These are phyloP conservation scores for Talaromyces piceae DNA, from an alignment of 2,329 filamentous ascomycete genomes.

Conservation along the genomic window DNA sequence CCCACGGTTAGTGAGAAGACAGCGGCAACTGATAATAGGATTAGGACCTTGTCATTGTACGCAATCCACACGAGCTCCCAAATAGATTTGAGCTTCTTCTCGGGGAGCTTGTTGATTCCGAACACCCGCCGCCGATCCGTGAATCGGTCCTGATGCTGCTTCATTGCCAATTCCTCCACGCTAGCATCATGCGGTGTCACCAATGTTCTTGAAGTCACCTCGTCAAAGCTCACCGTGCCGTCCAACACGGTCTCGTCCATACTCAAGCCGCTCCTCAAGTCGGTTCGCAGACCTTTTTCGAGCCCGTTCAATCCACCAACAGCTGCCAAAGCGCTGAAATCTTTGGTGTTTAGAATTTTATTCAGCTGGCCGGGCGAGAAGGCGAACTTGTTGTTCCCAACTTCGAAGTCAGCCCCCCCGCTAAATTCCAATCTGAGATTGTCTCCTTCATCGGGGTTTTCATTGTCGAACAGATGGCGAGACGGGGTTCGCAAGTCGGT, in stretches of 20 bases:
- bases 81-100: constrained; percentile 62
- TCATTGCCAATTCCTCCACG: constrained; percentile 11
- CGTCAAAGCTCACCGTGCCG: constrained; percentile 60
- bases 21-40: constrained; percentile 63
- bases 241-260: constrained; percentile 61
- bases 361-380: constrained; percentile 65
- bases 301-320: constrained; percentile 65
- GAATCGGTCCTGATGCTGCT: constrained; percentile 26
- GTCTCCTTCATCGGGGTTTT: too few relatives aligned
- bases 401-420: constrained; percentile 61
- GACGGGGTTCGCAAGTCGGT: too few relatives aligned
- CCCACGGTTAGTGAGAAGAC: constrained; percentile 65
- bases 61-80: constrained; percentile 68
- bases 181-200: constrained; percentile 24
- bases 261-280: constrained; percentile 59
- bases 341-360: constrained; percentile 76
- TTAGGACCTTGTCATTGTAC: constrained; percentile 74
- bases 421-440: constrained; percentile 63
- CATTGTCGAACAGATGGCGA: too few relatives aligned
- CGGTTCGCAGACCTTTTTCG: constrained; percentile 64
- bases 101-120: constrained; percentile 60
- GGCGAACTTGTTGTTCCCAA: constrained; percentile 63
- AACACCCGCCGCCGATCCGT: constrained; percentile 62
- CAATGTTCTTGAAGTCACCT: constrained; percentile 44
- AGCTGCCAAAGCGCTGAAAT: constrained; percentile 63